A percentile compares a stretch with the other conserved stretches of the same genome.
Conservation (phyloP, 805 yeast genomes). For the Ogataea henricii region DNA sequence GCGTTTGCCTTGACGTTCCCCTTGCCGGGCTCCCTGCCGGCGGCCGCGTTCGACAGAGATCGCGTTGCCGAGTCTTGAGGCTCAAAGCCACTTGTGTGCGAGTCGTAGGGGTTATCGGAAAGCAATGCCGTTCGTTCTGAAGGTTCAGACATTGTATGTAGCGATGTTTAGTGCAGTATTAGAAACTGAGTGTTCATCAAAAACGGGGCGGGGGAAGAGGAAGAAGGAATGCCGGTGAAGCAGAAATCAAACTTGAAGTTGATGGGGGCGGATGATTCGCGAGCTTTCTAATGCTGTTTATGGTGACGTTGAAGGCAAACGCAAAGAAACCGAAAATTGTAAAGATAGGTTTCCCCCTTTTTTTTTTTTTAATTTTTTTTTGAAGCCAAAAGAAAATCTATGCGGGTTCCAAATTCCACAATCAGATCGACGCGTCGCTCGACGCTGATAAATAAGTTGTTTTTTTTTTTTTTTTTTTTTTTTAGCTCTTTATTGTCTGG, state of each 20-base stretch:
- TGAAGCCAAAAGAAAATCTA: too few relatives aligned
- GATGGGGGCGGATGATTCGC: too few relatives aligned
- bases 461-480: slow-evolving; percentile 1
- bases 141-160: slow-evolving; percentile 10
- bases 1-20: background rate
- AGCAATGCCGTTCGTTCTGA: slow-evolving; percentile 31
- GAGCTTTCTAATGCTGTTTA: background rate
- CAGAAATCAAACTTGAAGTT: too few relatives aligned
- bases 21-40: background rate
- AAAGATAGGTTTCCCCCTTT: slow-evolving; percentile 3
- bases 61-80: slow-evolving; percentile 2
- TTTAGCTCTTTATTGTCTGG: background rate
- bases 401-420: too few relatives aligned
- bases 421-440: slow-evolving; percentile 1
- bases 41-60: background rate
- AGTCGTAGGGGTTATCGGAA: slow-evolving; percentile 35
- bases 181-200: background rate
- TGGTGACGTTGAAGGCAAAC: background rate
- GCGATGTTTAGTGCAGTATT: background rate
- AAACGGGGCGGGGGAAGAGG: background rate
- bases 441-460: slow-evolving; percentile 4
- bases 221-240: too few relatives aligned
- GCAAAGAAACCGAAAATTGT: background rate
- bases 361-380: slow-evolving; percentile 2
- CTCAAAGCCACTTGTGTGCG: background rate